Evolutionary conservation across 2,329 filamentous ascomycete genomes (phyloP), one percentile per base, ranked within the genome.

Genomic region (Venturia nashicola): DNA sequence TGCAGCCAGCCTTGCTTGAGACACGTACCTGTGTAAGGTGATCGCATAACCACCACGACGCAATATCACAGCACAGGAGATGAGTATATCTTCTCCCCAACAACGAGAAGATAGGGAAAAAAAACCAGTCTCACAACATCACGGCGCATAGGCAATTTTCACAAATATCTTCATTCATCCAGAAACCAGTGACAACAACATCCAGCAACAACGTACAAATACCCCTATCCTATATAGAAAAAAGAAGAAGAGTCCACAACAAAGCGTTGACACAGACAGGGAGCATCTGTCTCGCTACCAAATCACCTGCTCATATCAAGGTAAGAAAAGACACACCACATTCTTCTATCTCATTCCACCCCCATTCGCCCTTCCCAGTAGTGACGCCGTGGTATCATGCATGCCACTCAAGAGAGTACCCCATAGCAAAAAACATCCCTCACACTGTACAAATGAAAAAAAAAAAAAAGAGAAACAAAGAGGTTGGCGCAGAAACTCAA

Each of bases 351-450:
- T 34, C 27, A 60, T 42, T 43, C n/a, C 54, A 34, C 34, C 34
- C 27, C n/a, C n/a, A 27, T 60, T 27, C 23, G 36, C 59, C 42
- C 18, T 59, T 59, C 27, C 59, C 42, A 27, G 36, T 43, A 60
- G 18, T 60, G 59, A 59, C 59, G 51, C 51, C 51, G 51, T 57
- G 51, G 51, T 57, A 57, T 57, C 51, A 57, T 57, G 51, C 51
- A 57, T 57, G 51, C 51, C 32, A 57, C 36, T 32, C 51, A 57
- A 57, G 51, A 51, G 46, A 14, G 20, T 23, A 46, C n/a, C 48
- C 11, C 32, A 5, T 36, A 14, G 18, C 5, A 27, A 57, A 12
- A 51, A 51, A 51, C 2, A 46, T 5, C 1, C 11, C 51, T 36
- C 51, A 32, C 51, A 14, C n/a, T 36, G 27, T 57, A 36, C 51